Percentiles rank a stretch among this genome's conserved stretches.
These are phyloP conservation scores for Neophaeococcomyces mojaviensis DNA, from an alignment of 2,329 filamentous ascomycete genomes.

Conservation along the genomic window DNA sequence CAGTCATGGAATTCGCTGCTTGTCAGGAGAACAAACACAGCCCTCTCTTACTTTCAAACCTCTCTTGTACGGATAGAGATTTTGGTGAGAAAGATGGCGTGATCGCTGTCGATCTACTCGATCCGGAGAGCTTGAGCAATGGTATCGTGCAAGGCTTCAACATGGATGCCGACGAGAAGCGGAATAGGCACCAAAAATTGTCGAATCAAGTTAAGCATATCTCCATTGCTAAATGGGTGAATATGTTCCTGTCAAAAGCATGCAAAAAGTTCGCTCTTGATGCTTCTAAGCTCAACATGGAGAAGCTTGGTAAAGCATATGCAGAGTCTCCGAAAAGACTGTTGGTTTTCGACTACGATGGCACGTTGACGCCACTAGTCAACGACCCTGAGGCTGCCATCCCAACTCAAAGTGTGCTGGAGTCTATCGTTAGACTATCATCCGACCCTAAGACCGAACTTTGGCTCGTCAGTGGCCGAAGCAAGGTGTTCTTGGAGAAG, in stretches of 20 bases:
- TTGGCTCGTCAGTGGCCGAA: constrained; percentile 97
- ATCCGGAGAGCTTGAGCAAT: constrained; percentile 61
- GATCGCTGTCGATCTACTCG: constrained; percentile 81
- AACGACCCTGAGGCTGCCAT: constrained; percentile 83
- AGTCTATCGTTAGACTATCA: constrained; percentile 70
- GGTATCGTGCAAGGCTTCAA: constrained; percentile 70
- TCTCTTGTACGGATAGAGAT: constrained; percentile 85
- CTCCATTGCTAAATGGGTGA: constrained; percentile 80
- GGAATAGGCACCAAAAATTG: constrained; percentile 63
- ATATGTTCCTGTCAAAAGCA: constrained; percentile 52
- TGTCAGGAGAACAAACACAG: constrained; percentile 82
- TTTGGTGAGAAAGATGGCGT: constrained; percentile 84
- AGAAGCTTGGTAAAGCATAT: constrained; percentile 66
- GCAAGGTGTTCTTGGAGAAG: constrained; percentile 82
- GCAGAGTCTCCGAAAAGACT: constrained; percentile 67
- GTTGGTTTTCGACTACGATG: constrained; percentile 99
- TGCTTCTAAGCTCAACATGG: constrained; percentile 79
- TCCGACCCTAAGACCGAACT: constrained; percentile 75
- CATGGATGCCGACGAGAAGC: constrained; percentile 61
- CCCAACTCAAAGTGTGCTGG: constrained; percentile 74
- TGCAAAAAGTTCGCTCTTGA: constrained; percentile 64
- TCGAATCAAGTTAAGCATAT: constrained; percentile 79
- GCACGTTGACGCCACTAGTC: constrained; percentile 91
- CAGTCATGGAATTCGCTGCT: constrained; percentile 86
- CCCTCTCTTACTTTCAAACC: constrained; percentile 89